These are phyloP conservation scores for Laetiporus sulphureus DNA, from an alignment of 1,284 basidiomycete species.

Conservation along the genomic window DNA sequence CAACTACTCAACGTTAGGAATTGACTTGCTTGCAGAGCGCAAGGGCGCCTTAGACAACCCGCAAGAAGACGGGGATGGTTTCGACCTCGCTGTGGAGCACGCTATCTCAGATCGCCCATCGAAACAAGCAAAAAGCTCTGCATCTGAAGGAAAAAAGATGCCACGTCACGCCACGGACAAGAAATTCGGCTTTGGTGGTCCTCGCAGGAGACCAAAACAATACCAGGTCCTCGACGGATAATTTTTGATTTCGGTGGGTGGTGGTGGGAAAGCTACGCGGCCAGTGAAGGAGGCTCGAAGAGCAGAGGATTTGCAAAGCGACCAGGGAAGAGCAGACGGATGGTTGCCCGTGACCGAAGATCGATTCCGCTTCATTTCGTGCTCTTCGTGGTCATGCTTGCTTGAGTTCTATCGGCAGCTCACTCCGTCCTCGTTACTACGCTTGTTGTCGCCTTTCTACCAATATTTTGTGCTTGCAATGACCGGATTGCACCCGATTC, in stretches of 20 bases:
- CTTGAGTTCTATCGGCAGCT: too few species aligned
- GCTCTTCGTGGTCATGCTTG: too few species aligned
- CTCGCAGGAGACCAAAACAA: constrained; percentile 71
- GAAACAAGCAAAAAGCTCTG: constrained; percentile 45
- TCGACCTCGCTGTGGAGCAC: constrained; percentile 83
- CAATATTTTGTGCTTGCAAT: too few species aligned
- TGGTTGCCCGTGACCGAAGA: constrained; percentile 36
- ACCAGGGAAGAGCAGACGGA: constrained; percentile 57
- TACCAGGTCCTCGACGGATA: constrained; percentile 71
- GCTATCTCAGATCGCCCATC: constrained; percentile 69
- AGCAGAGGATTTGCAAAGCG: constrained; percentile 38
- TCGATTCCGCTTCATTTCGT: too few species aligned
- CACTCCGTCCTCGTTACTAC: too few species aligned
- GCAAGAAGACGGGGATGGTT: constrained; percentile 63
- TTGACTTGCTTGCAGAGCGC: constrained; percentile 63
- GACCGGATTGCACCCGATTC: too few species aligned
- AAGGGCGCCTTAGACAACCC: constrained; percentile 78
- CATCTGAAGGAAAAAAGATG: constrained; percentile 34
- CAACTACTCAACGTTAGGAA: too few species aligned
- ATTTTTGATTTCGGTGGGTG: constrained; percentile 47
- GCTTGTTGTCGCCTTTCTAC: too few species aligned
- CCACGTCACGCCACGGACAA: constrained; percentile 65
- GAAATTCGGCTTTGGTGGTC: constrained; percentile 78
- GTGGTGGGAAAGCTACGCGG: constrained; percentile 27
- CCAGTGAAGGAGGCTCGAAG: constrained; percentile 24